Base-by-base conservation (phyloP, 176 grass and related monocot species). In the Paspalum notatum region DNA sequence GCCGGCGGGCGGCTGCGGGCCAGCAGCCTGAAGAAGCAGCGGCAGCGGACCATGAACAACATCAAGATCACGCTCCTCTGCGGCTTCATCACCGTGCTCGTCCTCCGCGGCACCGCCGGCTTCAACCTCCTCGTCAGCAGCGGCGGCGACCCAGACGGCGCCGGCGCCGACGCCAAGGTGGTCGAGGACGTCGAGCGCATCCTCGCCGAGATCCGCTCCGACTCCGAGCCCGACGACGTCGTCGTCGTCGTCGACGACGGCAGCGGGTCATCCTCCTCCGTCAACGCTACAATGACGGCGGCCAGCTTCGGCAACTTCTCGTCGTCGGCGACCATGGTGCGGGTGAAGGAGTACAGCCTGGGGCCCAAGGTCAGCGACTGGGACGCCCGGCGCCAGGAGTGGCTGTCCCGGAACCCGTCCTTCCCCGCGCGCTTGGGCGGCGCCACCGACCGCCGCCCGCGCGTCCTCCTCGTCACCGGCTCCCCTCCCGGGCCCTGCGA, bases 11-110 rank as follows among this genome's bases (percentile, higher is more conserved):
- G 87, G 60, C 58, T 65, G 70, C 84, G 54, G 25, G 71, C 52
- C 17, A 77, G 52, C 49, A 74, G 71, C 81, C 24, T 57, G 12
- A 61, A 38, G 54, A 60, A 40, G 57, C 63, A 63, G 80, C 69
- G 27, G 44, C 76, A 84, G 72, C 79, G 83, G 60, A 82, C 91
- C 5, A 54, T 89, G 20, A 89, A 84, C 81, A 93, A 93, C 87
- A 55, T 93, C 72, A 93, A 93, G 87, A 73, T 93, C 46, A 93
- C 91, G 44, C 57, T 93, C 25, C 87, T 93, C 6, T 93, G 91
- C 87, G 91, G 87, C 77, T 80, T 93, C 76, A 76, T 93, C 84
- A 93, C 91, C 16, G 71, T 93, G 7, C 87, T 93, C 39, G 91
- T 93, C 17, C 84, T 93, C 76, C 91, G 91, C 67, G 91, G 91